These are phyloP conservation scores for Mucor sp. DNA, from an alignment of 371 early-diverging fungal species.

Conservation along the genomic window DNA sequence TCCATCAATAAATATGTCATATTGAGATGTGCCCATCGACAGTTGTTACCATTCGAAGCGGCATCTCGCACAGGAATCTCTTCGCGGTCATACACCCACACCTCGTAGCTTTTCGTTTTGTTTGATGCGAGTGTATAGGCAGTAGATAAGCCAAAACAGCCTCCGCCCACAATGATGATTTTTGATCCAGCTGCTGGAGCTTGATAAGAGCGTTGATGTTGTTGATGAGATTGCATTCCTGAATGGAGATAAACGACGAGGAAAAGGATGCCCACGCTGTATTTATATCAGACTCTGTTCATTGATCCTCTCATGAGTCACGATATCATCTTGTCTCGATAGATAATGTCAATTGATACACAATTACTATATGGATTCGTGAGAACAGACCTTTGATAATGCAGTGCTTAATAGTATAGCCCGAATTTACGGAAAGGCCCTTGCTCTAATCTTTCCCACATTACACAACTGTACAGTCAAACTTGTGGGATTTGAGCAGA, in stretches of 20 bases:
- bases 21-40: neutral
- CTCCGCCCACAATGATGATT: conserved; percentile 57
- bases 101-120: conserved; percentile 21
- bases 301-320: neutral
- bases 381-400: neutral
- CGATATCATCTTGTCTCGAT: neutral
- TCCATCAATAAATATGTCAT: neutral
- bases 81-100: conserved; percentile 48
- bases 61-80: conserved; percentile 48
- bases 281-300: neutral
- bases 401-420: neutral
- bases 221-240: neutral
- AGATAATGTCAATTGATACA: neutral
- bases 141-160: conserved; percentile 55
- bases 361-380: neutral
- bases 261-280: neutral
- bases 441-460: neutral
- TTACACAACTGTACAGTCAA: neutral
- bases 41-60: conserved; percentile 39
- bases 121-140: conserved; percentile 41
- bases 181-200: conserved; percentile 24
- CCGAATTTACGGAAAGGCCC: neutral
- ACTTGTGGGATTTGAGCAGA: no score
- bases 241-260: neutral
- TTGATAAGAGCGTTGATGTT: neutral